phyloP scores from a whole-genome alignment of 2,329 filamentous ascomycete species.

The Fusarium buharicum region DNA sequence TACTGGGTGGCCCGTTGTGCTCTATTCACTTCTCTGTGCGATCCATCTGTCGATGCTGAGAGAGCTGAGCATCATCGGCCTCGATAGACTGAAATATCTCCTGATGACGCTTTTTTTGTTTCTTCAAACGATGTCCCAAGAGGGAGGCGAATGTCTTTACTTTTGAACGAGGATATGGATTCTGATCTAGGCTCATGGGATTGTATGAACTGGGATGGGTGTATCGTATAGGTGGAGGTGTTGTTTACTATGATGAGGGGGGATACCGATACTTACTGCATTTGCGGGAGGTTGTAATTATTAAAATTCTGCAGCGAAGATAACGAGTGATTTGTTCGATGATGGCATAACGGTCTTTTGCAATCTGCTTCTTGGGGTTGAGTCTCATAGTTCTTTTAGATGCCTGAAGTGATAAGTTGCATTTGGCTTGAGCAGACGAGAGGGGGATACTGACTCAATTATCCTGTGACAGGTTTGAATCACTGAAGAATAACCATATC shows the following conservation, averaged over 20 bases:
- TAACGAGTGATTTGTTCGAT: neutral
- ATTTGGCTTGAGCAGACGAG: too few relatives aligned
- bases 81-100: conserved; percentile 24
- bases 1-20: conserved; percentile 23
- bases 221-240: conserved; percentile 21
- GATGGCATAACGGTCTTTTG: too few relatives aligned
- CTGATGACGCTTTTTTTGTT: conserved; percentile 16
- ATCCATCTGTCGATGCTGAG: conserved; percentile 24
- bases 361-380: too few relatives aligned
- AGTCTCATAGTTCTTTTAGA: too few relatives aligned
- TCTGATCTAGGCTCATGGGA: conserved; percentile 22
- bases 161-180: conserved; percentile 23
- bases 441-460: too few relatives aligned
- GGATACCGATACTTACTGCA: conserved; percentile 2
- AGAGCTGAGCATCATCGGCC: conserved; percentile 32
- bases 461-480: too few relatives aligned
- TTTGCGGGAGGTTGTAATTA: neutral
- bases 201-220: conserved; percentile 25
- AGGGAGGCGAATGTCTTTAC: conserved; percentile 16
- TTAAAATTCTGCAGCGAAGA: neutral
- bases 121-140: conserved; percentile 15
- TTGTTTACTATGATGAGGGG: conserved; percentile 2
- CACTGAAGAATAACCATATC: too few relatives aligned
- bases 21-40: conserved; percentile 14
- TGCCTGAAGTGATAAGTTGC: too few relatives aligned